A percentile compares a stretch with the other conserved stretches of the same genome.
Evolutionary conservation across 345 rosid genomes (phyloP).

Genomic region (Psidium friedrichsthalianum): DNA sequence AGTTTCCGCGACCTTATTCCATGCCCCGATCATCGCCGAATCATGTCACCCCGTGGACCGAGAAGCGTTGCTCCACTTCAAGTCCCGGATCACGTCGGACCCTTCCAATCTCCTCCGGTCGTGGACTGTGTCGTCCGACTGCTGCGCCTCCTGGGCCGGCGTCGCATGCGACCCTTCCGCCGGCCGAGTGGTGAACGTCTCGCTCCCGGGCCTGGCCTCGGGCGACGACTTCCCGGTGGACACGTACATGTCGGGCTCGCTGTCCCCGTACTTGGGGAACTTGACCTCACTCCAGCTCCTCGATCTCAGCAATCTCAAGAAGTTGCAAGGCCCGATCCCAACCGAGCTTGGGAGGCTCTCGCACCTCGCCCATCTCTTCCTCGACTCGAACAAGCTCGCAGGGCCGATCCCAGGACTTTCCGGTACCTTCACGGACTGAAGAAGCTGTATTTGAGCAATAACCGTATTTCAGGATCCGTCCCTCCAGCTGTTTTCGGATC

Average conservation of each 20-base stretch:
- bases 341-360: conserved; percentile 28
- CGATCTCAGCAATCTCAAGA: conserved; percentile 43
- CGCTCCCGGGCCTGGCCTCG: conserved; percentile 23
- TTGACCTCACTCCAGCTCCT: conserved; percentile 30
- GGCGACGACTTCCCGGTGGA: conserved; percentile 20
- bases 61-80: conserved; percentile 43
- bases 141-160: conserved; percentile 51
- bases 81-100: conserved; percentile 33
- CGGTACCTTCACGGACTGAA: conserved; percentile 12
- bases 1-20: neutral
- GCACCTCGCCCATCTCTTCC: conserved; percentile 21
- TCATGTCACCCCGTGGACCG: conserved; percentile 30
- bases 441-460: conserved; percentile 28
- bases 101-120: conserved; percentile 35
- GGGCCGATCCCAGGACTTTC: conserved; percentile 36
- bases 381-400: conserved; percentile 33
- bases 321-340: conserved; percentile 35
- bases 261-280: conserved; percentile 42
- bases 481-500: conserved; percentile 16
- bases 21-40: neutral
- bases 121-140: conserved; percentile 32
- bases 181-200: conserved; percentile 34
- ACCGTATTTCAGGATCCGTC: conserved; percentile 25
- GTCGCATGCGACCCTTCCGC: conserved; percentile 25
- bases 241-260: conserved; percentile 35